Percentiles rank a stretch among this genome's conserved stretches.
Evolutionary conservation across 2,329 filamentous ascomycete genomes (phyloP).

Genomic region (Herpotrichia juniperi): DNA sequence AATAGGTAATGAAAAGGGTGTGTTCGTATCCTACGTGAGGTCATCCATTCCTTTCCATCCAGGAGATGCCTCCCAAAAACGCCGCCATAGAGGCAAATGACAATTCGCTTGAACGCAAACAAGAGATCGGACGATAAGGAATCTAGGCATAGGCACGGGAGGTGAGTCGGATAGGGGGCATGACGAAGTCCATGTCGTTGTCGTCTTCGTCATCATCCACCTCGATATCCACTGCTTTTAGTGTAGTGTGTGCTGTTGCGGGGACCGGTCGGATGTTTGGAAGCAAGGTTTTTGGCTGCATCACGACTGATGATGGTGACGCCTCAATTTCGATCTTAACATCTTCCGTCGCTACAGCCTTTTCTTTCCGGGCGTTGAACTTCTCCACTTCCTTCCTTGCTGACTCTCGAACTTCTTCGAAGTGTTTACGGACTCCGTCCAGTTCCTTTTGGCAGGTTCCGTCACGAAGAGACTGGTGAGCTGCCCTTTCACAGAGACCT

Average conservation of each 20-base stretch:
- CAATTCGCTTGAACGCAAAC: slow-evolving; percentile 38
- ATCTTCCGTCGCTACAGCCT: slow-evolving; percentile 15
- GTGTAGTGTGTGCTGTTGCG: slow-evolving; percentile 8
- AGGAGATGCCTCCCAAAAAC: slow-evolving; percentile 15
- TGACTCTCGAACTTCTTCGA: slow-evolving; percentile 67
- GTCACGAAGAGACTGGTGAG: slow-evolving; percentile 86
- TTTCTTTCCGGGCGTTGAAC: slow-evolving; percentile 24
- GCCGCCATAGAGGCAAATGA: slow-evolving; percentile 16
- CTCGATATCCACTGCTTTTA: slow-evolving; percentile 40
- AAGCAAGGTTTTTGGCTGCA: slow-evolving; percentile 11
- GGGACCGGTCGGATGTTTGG: slow-evolving; percentile 10
- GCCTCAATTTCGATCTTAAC: slow-evolving; percentile 24
- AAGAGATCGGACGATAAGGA: slow-evolving; percentile 10
- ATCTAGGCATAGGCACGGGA: slow-evolving; percentile 26
- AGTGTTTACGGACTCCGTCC: slow-evolving; percentile 68
- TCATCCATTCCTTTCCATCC: slow-evolving; percentile 14
- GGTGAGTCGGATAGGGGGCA: slow-evolving; percentile 44
- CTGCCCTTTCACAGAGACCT: slow-evolving; percentile 80
- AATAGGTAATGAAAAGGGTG: slow-evolving; percentile 8
- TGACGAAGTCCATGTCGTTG: slow-evolving; percentile 39
- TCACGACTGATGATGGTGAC: slow-evolving; percentile 16
- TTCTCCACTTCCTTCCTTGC: slow-evolving; percentile 53
- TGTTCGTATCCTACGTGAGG: slow-evolving; percentile 21
- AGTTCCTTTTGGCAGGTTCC: slow-evolving; percentile 84
- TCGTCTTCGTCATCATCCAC: slow-evolving; percentile 42